These are phyloP conservation scores for grape (Vitis vinifera) DNA, from an alignment of 164 flowering plant genomes.

Conservation along the genomic window DNA sequence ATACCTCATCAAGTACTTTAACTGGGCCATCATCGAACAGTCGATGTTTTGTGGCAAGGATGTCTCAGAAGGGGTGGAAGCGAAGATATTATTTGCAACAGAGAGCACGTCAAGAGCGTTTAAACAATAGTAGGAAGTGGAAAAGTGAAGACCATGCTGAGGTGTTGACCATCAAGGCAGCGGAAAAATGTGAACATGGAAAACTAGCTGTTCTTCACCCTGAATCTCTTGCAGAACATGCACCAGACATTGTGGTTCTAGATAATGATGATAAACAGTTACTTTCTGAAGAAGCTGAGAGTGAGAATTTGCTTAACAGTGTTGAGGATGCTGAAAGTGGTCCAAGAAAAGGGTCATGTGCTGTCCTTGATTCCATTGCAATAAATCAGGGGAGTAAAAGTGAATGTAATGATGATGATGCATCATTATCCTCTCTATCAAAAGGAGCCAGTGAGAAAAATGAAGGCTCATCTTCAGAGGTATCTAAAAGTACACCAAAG, in stretches of 20 bases:
- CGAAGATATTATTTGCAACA: slow-evolving; percentile 65
- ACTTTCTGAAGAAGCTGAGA: slow-evolving; percentile 26
- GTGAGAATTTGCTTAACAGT: slow-evolving; percentile 18
- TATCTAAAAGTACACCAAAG: slow-evolving; percentile 31
- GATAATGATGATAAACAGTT: slow-evolving; percentile 22
- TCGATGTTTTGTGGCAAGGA: slow-evolving; percentile 47
- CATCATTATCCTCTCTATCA: slow-evolving; percentile 15
- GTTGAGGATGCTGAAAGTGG: slow-evolving; percentile 23
- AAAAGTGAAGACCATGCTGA: slow-evolving; percentile 45
- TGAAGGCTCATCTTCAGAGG: slow-evolving; percentile 38
- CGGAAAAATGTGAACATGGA: slow-evolving; percentile 30
- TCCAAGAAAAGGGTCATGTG: slow-evolving; percentile 23
- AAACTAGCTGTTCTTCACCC: slow-evolving; percentile 24
- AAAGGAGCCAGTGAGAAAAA: slow-evolving; percentile 23
- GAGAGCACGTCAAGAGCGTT: slow-evolving; percentile 78
- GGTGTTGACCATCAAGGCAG: slow-evolving; percentile 23
- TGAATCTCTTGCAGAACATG: slow-evolving; percentile 30
- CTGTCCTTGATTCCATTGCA: slow-evolving; percentile 22
- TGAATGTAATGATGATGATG: slow-evolving; percentile 26
- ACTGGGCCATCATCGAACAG: slow-evolving; percentile 45
- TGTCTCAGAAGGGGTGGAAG: slow-evolving; percentile 60
- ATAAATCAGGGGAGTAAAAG: slow-evolving; percentile 15
- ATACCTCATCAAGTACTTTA: slow-evolving; percentile 28
- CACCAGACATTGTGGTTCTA: slow-evolving; percentile 27
- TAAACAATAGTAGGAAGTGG: slow-evolving; percentile 71